Evolutionary conservation across 2,329 filamentous ascomycete species (phyloP).

Genomic region (Xylaria sp.): DNA sequence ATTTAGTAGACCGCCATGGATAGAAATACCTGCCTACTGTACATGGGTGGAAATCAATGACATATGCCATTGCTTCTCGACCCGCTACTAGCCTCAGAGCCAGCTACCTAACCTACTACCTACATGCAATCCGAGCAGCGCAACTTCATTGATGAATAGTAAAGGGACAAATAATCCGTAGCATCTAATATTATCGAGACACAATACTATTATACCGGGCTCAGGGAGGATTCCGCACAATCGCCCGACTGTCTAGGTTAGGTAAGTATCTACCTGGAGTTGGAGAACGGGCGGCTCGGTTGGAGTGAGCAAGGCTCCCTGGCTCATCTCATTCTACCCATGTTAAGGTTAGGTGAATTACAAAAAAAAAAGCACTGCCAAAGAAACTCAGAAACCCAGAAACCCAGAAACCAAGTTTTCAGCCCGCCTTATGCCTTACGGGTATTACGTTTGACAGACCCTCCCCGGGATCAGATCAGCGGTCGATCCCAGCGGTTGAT

Average conservation of each 20-base stretch:
- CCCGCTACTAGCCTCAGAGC: too few species aligned
- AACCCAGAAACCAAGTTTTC: slow-evolving; percentile 11
- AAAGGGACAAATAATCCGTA: too few species aligned
- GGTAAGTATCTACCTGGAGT: neutral
- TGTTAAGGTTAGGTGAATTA: neutral
- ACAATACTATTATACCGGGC: too few species aligned
- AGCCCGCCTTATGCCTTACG: neutral
- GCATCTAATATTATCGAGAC: too few species aligned
- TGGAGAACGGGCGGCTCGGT: slow-evolving; percentile 2
- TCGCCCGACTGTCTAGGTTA: too few species aligned
- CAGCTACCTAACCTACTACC: too few species aligned
- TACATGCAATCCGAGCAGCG: too few species aligned
- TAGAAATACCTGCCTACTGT: neutral
- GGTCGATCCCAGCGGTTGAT: neutral
- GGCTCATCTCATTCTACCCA: slow-evolving; percentile 6
- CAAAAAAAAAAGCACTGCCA: neutral
- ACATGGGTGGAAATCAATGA: neutral
- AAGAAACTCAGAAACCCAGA: neutral
- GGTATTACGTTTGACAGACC: neutral
- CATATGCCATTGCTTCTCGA: too few species aligned
- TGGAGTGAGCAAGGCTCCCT: slow-evolving; percentile 7
- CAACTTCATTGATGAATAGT: too few species aligned
- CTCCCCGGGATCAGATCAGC: slow-evolving; percentile 3
- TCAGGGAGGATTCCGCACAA: too few species aligned
- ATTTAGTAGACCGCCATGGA: neutral